phyloP scores from a whole-genome alignment of 495 filamentous ascomycete genomes.

The Penicillium longicatenatum region DNA sequence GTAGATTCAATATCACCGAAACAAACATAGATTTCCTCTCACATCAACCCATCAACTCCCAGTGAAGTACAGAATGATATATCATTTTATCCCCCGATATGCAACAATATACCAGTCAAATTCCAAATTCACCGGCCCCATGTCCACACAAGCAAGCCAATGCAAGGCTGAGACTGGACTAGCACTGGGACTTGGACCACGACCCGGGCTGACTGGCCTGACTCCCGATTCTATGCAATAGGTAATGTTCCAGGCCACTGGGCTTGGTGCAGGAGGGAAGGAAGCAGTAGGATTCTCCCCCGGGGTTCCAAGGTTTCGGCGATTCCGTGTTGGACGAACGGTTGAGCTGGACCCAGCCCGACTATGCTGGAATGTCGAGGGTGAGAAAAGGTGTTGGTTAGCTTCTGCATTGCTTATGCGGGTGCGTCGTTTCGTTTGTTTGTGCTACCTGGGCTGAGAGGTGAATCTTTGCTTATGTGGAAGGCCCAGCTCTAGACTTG shows the following conservation, averaged over 20 bases:
- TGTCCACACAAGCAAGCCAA: neutral
- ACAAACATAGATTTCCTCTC: too few relatives aligned
- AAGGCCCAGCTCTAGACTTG: neutral
- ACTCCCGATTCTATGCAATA: neutral
- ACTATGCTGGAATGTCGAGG: neutral
- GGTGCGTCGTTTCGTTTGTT: slow-evolving; percentile 3
- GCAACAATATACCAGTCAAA: neutral
- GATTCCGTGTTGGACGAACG: slow-evolving; percentile 2
- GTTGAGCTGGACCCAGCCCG: neutral
- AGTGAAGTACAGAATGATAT: neutral
- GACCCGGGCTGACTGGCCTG: slow-evolving; percentile 2
- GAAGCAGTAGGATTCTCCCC: neutral
- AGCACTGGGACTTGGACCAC: neutral
- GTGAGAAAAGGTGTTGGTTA: neutral
- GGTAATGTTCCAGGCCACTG: neutral
- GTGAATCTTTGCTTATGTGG: neutral
- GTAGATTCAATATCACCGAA: too few relatives aligned
- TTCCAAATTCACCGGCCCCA: neutral
- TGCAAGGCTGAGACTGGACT: neutral
- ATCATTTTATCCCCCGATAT: slow-evolving; percentile 4
- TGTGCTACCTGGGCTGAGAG: neutral
- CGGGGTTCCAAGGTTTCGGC: neutral
- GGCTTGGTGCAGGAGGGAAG: neutral
- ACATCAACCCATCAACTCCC: too few relatives aligned
- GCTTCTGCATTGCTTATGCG: neutral